phyloP scores from a whole-genome alignment of 768 basidiomycete genomes.

The Epithele typhae region DNA sequence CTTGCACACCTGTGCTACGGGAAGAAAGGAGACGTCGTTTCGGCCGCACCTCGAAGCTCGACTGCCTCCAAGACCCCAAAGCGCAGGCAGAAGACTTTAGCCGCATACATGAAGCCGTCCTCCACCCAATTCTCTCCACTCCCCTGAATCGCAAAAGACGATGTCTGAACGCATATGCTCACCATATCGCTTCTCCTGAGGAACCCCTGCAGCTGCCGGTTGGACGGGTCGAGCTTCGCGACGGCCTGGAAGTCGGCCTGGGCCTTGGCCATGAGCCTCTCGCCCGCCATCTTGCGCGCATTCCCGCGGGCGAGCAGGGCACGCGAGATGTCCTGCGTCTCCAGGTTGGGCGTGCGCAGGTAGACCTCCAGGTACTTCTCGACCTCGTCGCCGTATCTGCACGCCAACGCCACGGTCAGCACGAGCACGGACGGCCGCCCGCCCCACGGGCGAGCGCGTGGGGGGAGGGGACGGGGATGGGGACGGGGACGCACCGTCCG shows the following conservation, averaged over 20 bases:
- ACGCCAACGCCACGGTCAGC: too few relatives aligned
- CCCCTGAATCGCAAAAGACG: too few relatives aligned
- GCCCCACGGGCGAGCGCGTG: too few relatives aligned
- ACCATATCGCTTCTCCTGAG: conserved; percentile 47
- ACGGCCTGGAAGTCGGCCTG: conserved; percentile 63
- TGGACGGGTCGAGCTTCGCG: conserved; percentile 55
- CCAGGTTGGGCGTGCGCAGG: conserved; percentile 53
- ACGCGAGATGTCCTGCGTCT: conserved; percentile 44
- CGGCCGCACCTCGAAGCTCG: too few relatives aligned
- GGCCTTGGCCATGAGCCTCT: conserved; percentile 51
- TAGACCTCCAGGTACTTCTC: conserved; percentile 69
- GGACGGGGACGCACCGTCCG: conserved; percentile 27
- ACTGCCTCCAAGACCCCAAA: too few relatives aligned
- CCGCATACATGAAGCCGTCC: too few relatives aligned
- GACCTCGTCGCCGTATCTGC: conserved; percentile 59
- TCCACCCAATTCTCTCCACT: too few relatives aligned
- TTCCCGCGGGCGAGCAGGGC: conserved; percentile 57
- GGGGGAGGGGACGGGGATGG: not conserved
- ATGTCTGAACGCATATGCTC: conserved; percentile 22
- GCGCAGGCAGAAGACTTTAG: too few relatives aligned
- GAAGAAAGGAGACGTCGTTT: too few relatives aligned
- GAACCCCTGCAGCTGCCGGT: conserved; percentile 45
- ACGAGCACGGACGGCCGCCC: too few relatives aligned
- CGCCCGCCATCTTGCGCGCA: conserved; percentile 52
- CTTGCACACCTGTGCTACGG: too few relatives aligned